Base-by-base conservation (phyloP, 2,329 filamentous ascomycete genomes). In the Fusarium sp. region DNA sequence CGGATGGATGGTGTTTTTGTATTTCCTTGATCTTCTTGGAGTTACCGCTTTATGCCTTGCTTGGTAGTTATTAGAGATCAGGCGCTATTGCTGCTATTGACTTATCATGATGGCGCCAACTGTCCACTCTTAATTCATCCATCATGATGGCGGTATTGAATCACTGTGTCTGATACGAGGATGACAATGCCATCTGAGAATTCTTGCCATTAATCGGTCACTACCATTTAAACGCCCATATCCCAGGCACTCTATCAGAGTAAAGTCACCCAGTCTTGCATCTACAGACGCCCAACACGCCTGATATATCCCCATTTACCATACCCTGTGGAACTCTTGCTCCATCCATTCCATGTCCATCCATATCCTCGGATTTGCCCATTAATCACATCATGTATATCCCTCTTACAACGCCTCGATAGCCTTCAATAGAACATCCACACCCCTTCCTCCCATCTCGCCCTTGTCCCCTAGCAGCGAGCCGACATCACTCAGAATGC, bases 401-500 rank as follows among this genome's bases (percentile, higher is more conserved):
- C 58, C 39, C 50, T 48, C 45, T 59, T 78, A 92, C 67, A 93
- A 81, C 10, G 85, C 85, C 77, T 89, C 90, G 74, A 93, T 91
- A 25, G 90, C 90, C 72, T 84, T 86, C 67, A 92, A 81, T 71
- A 93, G 82, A 6, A 92, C 90, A 66, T 90, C 86, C 30, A 93
- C 74, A 1, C 89, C 84, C 84, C n/a, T 85, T n/a, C n/a, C 83
- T 10, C 82, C 83, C 39, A 92, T 80, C 23, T 87, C 87, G 1
- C 83, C 84, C 35, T 86, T 82, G 48, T 91, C 91, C 39, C 91
- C 91, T 30, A 98, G 84, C 66, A 97, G 84, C 84, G 92, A 93
- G 6, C 93, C 92, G 50, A 98, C 88, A 85, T 98, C 96, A 80
- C 96, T 98, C 81, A 97, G 89, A 77, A 97, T 85, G 0, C 96